Evolutionary conservation across 208 protist species (phyloP).

Genomic region (Phytomonas serpens): DNA sequence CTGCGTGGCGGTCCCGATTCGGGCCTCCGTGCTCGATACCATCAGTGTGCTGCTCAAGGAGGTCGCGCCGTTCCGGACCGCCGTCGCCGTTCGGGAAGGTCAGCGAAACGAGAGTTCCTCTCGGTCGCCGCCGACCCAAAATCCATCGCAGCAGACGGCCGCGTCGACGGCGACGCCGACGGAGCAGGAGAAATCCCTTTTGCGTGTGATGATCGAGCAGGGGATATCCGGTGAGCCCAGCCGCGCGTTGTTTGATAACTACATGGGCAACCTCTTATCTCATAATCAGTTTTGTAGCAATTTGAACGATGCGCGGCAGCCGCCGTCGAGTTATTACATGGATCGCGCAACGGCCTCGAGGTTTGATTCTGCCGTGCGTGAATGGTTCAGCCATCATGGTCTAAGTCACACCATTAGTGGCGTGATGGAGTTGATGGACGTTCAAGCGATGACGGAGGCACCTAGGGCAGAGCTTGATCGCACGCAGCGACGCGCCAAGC

Average conservation of each 20-base stretch:
- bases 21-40: conserved; percentile 61
- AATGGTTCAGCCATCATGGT: conserved; percentile 77
- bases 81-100: not conserved
- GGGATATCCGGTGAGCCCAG: conserved; percentile 25
- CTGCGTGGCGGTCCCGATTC: conserved; percentile 54
- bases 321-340: conserved; percentile 44
- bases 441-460: not conserved
- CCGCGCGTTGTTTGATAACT: not conserved
- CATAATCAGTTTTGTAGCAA: conserved; percentile 21
- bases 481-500: conserved; percentile 20
- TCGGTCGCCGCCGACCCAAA: not conserved
- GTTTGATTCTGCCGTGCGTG: conserved; percentile 74
- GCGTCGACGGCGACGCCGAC: not conserved
- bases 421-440: conserved; percentile 34
- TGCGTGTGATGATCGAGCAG: conserved; percentile 60
- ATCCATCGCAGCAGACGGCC: not conserved
- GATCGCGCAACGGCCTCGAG: conserved; percentile 80
- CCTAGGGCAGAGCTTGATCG: conserved; percentile 16
- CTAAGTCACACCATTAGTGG: conserved; percentile 62
- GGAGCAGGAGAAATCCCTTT: conserved; percentile 31
- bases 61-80: conserved; percentile 49
- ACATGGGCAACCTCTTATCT: not conserved
- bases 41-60: conserved; percentile 85
- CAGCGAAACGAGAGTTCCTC: not conserved
- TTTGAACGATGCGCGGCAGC: not conserved